Evolutionary conservation across 2,329 filamentous ascomycete genomes (phyloP), one percentile per base, ranked within the genome.

Genomic region (Aureobasidium zeae): DNA sequence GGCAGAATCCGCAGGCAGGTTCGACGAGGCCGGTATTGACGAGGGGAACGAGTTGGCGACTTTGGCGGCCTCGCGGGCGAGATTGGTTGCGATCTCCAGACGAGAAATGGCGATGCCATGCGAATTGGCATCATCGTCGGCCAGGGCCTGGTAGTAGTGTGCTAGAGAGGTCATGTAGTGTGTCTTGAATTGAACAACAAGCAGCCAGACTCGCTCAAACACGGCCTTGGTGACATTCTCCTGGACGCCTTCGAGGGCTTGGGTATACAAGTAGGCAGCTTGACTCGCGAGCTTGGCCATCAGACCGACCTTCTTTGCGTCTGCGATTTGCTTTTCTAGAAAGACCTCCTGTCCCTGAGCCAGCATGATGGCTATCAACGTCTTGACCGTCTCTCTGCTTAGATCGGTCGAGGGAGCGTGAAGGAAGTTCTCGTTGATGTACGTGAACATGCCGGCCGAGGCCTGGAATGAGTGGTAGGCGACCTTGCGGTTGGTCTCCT

Each of bases 361-460:
- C 44, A 98, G 76, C 74, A 86, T 96, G 48, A 98, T 78, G 39
- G 81, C 77, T 59, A 98, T 96, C 52, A 98, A 66, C 0, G 86
- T 87, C 67, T 95, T 95, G 57, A 98, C 86, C 0, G 91, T 98
- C 38, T 98, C 89, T 48, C 91, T 73, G 61, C 88, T 96, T 35
- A 98, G 67, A 58, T 98, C 91, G n/a, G 86, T 88, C 7, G 88
- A 95, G 1, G 93, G 91, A 1, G 91, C 91, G 57, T 98, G 91
- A 25, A 98, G 71, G 61, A 98, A 98, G 67, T 98, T 98, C 67
- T 98, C 91, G 65, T 98, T 98, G 69, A 98, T 98, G 58, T 98
- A 98, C 42, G 89, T 96, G 64, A 96, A 98, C 91, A 98, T 98
- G 68, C 91, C 91, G 8, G 91, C 91, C 6, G 89, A 88, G 29